Evolutionary conservation across 2,329 filamentous ascomycete genomes (phyloP).

Genomic region (Myriangium duriaei): DNA sequence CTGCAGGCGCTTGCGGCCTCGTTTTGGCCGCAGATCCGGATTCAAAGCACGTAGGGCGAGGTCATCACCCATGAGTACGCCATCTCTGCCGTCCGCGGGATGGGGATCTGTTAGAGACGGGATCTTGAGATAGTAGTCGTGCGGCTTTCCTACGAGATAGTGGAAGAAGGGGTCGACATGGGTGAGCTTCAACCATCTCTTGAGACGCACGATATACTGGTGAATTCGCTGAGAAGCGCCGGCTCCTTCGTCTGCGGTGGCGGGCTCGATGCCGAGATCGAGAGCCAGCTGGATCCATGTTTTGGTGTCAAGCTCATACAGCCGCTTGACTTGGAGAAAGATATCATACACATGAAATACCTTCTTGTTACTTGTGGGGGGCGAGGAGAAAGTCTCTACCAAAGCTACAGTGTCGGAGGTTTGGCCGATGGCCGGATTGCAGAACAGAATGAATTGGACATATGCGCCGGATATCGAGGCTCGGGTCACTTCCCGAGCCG

Average conservation of each 20-base stretch:
- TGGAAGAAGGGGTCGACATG: conserved; percentile 92
- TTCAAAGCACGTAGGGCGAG: conserved; percentile 73
- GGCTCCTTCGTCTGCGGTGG: conserved; percentile 68
- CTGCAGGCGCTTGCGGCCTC: conserved; percentile 39
- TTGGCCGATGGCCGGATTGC: conserved; percentile 69
- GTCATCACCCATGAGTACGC: conserved; percentile 75
- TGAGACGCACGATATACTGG: conserved; percentile 83
- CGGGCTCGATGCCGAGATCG: conserved; percentile 77
- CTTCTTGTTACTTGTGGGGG: conserved; percentile 80
- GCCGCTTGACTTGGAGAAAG: conserved; percentile 62
- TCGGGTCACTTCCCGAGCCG: conserved; percentile 54
- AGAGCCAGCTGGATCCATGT: conserved; percentile 85
- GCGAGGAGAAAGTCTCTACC: conserved; percentile 61
- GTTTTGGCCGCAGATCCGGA: conserved; percentile 56
- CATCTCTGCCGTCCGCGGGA: conserved; percentile 58
- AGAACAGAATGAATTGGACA: conserved; percentile 74
- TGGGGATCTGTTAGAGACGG: conserved; percentile 53
- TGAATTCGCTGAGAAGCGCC: conserved; percentile 80
- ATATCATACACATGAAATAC: conserved; percentile 66
- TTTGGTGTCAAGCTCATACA: conserved; percentile 69
- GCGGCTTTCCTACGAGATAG: conserved; percentile 65
- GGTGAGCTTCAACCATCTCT: conserved; percentile 97
- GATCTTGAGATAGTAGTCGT: conserved; percentile 68
- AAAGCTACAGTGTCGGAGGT: conserved; percentile 58
- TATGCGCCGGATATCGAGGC: conserved; percentile 71